Base-by-base conservation (phyloP, 2,329 filamentous ascomycete genomes). In the Fusarium acutatum region DNA sequence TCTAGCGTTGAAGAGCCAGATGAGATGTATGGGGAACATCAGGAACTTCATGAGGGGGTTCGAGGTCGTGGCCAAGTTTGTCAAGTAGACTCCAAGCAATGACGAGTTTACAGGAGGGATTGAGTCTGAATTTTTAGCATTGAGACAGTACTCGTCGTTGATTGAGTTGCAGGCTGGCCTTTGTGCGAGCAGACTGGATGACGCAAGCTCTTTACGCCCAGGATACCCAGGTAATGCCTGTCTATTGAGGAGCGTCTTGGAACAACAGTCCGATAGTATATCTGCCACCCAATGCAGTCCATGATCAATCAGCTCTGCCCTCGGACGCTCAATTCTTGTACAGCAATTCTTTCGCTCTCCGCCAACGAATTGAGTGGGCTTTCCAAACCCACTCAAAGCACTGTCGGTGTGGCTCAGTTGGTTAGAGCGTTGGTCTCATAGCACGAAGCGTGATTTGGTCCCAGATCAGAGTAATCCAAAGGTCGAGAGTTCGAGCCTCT, bases 371-470 rank as follows among this genome's bases (percentile, higher is more conserved):
- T 28, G 24, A 28, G 54, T 58, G 54, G 40, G n/a, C n/a, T 38
- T 53, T 6, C 7, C n/a, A 44, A 44, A 9, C 30, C 54, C 54
- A 58, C n/a, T 49, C 32, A 20, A n/a, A 34, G 18, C 20, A 24
- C n/a, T n/a, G 58, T 60, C 46, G 58, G 37, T 54, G 58, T 60
- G 35, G 58, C 58, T 54, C 58, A 60, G 57, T 40, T 60, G 57
- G 57, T 52, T 60, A 60, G 57, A 60, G 54, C 54, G 54, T 58
- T 58, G 54, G 54, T 58, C 54, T 58, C 54, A 58, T 49, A 58
- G 54, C 30, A n/a, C 22, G 20, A 58, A 40, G 26, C 30, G 30
- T 58, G 40, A 58, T 58, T 58, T 58, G 54, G 11, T 24, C 54
- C 8, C 20, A 58, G 54, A 24, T 58, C 54, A 58, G 30, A 58